phyloP scores from a whole-genome alignment of 495 filamentous ascomycete genomes.

The Neurospora africana region DNA sequence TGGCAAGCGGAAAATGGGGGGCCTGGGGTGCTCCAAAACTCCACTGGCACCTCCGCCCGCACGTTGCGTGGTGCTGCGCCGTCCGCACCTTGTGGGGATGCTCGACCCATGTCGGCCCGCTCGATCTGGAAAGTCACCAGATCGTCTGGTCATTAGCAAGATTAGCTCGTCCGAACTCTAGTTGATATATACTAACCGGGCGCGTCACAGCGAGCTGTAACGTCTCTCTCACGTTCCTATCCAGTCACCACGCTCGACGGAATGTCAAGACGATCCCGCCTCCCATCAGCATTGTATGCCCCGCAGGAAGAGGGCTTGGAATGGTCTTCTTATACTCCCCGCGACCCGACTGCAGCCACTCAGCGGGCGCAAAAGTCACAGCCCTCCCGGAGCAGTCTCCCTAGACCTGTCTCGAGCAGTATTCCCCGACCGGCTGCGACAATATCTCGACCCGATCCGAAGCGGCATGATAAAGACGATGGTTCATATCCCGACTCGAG shows the following conservation, averaged over 20 bases:
- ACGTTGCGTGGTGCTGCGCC: neutral
- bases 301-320: slow-evolving; percentile 6
- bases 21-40: neutral
- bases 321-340: neutral
- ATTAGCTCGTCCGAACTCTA: neutral
- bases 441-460: neutral
- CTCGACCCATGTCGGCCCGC: neutral
- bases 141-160: neutral
- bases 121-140: neutral
- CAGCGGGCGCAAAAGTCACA: slow-evolving; percentile 9
- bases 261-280: slow-evolving; percentile 8
- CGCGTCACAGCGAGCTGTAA: slow-evolving; percentile 2
- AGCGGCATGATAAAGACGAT: slow-evolving; percentile 4
- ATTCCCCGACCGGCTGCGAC: neutral
- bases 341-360: slow-evolving; percentile 14
- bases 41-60: neutral
- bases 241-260: slow-evolving; percentile 6
- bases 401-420: neutral
- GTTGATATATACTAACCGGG: slow-evolving; percentile 1
- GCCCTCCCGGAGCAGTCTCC: neutral
- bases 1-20: neutral
- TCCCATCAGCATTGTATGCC: neutral
- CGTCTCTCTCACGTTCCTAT: neutral
- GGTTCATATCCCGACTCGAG: slow-evolving; percentile 21
- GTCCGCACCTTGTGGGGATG: neutral